phyloP scores from a whole-genome alignment of 208 protist species.

The Crithidia brevicula region DNA sequence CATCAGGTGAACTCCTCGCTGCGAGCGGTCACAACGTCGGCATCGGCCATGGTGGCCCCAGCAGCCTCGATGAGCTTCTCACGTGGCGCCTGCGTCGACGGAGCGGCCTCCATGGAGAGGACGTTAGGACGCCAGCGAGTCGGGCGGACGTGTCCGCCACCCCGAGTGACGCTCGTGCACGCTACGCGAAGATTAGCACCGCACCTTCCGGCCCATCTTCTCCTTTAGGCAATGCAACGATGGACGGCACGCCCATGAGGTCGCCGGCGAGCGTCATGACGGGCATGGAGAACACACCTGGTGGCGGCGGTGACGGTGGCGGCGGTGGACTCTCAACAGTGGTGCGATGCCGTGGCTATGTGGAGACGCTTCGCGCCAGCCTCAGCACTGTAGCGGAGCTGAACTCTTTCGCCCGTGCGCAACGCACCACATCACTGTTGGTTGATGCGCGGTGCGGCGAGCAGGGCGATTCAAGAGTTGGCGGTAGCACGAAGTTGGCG shows the following conservation, averaged over 20 bases:
- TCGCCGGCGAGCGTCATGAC: no score
- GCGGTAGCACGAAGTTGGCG: no score
- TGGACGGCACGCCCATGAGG: no score
- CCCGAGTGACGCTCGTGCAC: not conserved
- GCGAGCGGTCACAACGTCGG: not conserved
- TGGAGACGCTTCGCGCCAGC: constrained; percentile 25
- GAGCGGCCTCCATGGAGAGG: not conserved
- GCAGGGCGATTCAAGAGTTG: no score
- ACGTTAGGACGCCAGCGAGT: not conserved
- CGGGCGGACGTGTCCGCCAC: not conserved
- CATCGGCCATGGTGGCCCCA: not conserved
- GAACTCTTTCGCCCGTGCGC: not conserved
- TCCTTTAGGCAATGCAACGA: no score
- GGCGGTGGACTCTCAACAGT: not conserved
- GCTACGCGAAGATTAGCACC: no score
- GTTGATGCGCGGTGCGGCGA: no score
- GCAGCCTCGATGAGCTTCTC: constrained; percentile 19
- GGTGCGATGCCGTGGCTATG: constrained; percentile 20
- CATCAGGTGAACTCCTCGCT: not conserved
- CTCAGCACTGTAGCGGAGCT: constrained; percentile 16
- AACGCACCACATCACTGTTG: not conserved
- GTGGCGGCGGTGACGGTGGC: not conserved
- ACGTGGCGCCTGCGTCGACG: constrained; percentile 17
- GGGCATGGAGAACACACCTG: no score
- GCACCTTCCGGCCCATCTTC: no score